Percentiles rank a stretch among this genome's conserved stretches.
Evolutionary conservation across 192 early-diverging fungal species (phyloP).

Genomic region (Mortierella alpina): DNA sequence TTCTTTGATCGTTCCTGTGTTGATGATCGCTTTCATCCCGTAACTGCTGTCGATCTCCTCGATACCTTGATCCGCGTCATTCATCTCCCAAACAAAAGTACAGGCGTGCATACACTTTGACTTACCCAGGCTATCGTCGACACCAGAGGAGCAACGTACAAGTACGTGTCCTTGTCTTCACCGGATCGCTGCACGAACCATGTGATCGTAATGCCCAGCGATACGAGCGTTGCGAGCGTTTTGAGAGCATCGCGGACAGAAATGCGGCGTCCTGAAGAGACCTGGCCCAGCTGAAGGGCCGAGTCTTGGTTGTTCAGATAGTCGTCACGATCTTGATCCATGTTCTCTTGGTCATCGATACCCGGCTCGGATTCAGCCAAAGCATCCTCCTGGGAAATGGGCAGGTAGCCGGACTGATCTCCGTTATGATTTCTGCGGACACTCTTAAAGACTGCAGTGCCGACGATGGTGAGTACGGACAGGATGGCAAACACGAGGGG

Average conservation of each 20-base stretch:
- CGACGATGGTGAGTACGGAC: slow-evolving; percentile 24
- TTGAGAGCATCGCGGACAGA: slow-evolving; percentile 43
- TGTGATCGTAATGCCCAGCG: slow-evolving; percentile 24
- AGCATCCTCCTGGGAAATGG: slow-evolving; percentile 36
- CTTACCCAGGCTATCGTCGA: slow-evolving; percentile 41
- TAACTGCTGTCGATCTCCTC: background rate
- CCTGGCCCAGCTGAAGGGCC: slow-evolving; percentile 33
- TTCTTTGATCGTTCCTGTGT: background rate
- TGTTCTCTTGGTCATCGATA: slow-evolving; percentile 36
- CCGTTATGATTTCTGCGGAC: slow-evolving; percentile 32
- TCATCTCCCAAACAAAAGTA: background rate
- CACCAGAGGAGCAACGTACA: slow-evolving; percentile 35
- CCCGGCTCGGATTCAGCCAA: slow-evolving; percentile 20
- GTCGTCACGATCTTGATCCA: background rate
- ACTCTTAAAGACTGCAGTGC: slow-evolving; percentile 29
- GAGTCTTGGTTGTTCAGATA: slow-evolving; percentile 10
- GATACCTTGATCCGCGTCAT: background rate
- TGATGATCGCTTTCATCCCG: background rate
- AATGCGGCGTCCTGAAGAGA: slow-evolving; percentile 39
- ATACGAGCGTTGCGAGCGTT: slow-evolving; percentile 18
- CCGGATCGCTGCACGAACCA: slow-evolving; percentile 29
- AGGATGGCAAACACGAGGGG: slow-evolving; percentile 23
- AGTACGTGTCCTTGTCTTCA: slow-evolving; percentile 34
- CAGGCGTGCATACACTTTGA: background rate
- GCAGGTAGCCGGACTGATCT: slow-evolving; percentile 37